These are phyloP conservation scores for Mediolabrus comicus DNA, from an alignment of 108 stramenopile species.

Conservation along the genomic window DNA sequence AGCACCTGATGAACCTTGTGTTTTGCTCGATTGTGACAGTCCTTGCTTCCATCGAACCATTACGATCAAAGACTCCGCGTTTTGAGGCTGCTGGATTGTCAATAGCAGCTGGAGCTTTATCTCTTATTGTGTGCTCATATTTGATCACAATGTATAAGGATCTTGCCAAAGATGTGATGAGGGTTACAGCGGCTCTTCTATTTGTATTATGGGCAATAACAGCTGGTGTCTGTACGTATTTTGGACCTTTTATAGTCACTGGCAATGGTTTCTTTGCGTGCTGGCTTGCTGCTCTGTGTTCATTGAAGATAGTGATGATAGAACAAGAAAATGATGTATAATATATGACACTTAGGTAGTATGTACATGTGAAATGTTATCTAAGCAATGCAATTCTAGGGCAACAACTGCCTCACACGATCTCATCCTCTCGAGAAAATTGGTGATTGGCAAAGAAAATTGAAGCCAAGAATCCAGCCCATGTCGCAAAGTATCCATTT, in stretches of 20 bases:
- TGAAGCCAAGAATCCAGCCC: conserved; percentile 46
- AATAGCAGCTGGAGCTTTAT: conserved; percentile 27
- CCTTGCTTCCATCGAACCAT: conserved; percentile 30
- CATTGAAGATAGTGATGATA: conserved; percentile 21
- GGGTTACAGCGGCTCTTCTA: conserved; percentile 24
- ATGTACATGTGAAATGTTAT: not conserved
- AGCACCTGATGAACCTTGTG: conserved; percentile 23
- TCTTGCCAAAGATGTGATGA: conserved; percentile 24
- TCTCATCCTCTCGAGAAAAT: conserved; percentile 31
- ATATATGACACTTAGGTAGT: not conserved
- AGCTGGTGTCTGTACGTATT: conserved; percentile 33
- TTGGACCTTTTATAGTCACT: conserved; percentile 26
- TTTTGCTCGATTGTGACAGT: conserved; percentile 23
- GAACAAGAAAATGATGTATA: conserved; percentile 6
- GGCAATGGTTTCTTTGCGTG: conserved; percentile 40
- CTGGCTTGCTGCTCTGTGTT: conserved; percentile 25
- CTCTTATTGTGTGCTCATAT: conserved; percentile 25
- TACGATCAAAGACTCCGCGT: conserved; percentile 5
- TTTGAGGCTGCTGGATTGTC: conserved; percentile 34
- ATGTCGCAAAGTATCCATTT: conserved; percentile 72
- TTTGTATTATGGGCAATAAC: conserved; percentile 29
- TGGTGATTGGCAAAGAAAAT: conserved; percentile 22
- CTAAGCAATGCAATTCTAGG: not conserved
- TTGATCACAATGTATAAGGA: conserved; percentile 16
- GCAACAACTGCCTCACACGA: conserved; percentile 3